Conservation (phyloP, 192 early-diverging fungal genomes). For the Entomortierella parvispora region DNA sequence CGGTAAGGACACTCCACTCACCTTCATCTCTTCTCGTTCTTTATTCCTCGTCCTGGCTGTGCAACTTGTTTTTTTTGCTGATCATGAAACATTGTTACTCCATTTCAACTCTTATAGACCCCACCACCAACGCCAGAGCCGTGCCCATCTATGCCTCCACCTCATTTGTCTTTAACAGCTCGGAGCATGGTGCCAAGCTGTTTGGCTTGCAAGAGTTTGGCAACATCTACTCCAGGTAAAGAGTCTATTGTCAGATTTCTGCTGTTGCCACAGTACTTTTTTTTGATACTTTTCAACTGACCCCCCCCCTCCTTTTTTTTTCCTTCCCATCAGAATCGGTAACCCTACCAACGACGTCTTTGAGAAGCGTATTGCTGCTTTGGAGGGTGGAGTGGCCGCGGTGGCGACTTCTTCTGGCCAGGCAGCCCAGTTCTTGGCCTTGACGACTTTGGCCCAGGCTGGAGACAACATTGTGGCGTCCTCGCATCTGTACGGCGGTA, state of each 20-base stretch:
- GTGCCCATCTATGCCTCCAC: constrained; percentile 93
- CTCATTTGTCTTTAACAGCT: constrained; percentile 85
- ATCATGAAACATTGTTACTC: background rate
- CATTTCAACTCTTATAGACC: constrained; percentile 17
- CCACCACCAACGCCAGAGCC: constrained; percentile 81
- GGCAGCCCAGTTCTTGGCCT: constrained; percentile 87
- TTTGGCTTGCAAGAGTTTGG: constrained; percentile 80
- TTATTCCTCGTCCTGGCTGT: background rate
- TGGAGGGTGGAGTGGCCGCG: constrained; percentile 88
- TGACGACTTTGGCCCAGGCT: constrained; percentile 77
- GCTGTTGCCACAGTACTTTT: background rate
- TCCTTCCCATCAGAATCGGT: constrained; percentile 50
- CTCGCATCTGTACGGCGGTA: constrained; percentile 78
- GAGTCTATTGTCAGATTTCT: constrained; percentile 1
- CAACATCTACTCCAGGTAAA: constrained; percentile 88
- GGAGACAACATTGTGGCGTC: constrained; percentile 94
- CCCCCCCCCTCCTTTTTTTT: background rate
- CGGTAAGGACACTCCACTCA: constrained; percentile 14
- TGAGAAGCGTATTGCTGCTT: constrained; percentile 91
- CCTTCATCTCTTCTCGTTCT: background rate
- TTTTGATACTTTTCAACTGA: background rate
- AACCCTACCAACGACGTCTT: constrained; percentile 92
- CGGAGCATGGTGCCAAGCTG: constrained; percentile 83
- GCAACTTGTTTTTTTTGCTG: background rate
- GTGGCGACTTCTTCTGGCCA: constrained; percentile 72